Evolutionary conservation across 106 monocot genomes (phyloP).

Genomic region (Dendrobium nobile): DNA sequence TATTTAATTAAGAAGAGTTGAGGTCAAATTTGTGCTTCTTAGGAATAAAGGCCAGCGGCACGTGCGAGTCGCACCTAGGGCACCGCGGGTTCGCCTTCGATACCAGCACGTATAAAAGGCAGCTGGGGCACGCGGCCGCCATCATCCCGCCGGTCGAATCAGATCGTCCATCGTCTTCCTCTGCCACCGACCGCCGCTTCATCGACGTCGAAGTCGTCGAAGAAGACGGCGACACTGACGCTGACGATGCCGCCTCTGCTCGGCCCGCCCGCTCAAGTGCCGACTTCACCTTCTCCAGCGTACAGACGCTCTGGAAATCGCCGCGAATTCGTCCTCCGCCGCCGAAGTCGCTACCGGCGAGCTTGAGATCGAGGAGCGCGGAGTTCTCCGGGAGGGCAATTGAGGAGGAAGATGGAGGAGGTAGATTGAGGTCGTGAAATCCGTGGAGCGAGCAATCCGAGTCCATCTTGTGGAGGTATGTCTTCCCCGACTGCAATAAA

Average conservation of each 20-base stretch:
- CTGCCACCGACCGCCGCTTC: background rate
- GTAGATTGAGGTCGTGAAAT: conserved; percentile 45
- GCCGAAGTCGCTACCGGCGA: background rate
- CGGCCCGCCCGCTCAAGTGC: conserved; percentile 6
- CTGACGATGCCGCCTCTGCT: background rate
- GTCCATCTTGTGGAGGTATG: conserved; percentile 18
- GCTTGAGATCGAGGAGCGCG: conserved; percentile 25
- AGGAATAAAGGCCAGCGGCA: conserved; percentile 15
- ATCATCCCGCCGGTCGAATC: conserved; percentile 22
- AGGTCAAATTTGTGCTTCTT: conserved; percentile 56
- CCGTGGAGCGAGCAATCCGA: conserved; percentile 5
- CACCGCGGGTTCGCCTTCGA: conserved; percentile 50
- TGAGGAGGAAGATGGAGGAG: conserved; percentile 8
- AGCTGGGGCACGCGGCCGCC: conserved; percentile 78
- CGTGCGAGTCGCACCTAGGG: conserved; percentile 46
- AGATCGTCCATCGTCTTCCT: conserved; percentile 22
- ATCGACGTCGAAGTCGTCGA: conserved; percentile 22
- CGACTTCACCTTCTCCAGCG: conserved; percentile 12
- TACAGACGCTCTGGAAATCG: conserved; percentile 50
- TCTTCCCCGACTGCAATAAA: conserved; percentile 22
- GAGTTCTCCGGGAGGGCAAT: background rate
- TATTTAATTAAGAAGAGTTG: conserved; percentile 4
- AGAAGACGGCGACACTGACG: background rate
- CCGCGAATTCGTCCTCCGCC: conserved; percentile 3
- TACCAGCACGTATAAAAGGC: conserved; percentile 74